Conservation (phyloP, 2,329 filamentous ascomycete genomes). For the Alternaria arbusti region DNA sequence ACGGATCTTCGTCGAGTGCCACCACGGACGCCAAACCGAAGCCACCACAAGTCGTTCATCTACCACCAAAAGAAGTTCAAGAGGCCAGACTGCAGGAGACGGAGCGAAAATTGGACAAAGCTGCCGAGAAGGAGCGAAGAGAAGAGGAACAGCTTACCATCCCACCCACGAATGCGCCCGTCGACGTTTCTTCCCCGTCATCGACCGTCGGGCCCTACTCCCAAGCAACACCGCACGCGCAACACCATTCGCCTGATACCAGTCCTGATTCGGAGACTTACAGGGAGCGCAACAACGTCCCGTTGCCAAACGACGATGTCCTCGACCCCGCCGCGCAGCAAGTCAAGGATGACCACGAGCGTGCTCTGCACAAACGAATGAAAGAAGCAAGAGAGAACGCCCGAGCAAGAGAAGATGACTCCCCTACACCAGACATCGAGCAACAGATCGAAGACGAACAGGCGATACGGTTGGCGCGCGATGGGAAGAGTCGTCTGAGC, state of each 20-base stretch:
- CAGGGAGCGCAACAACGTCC: constrained; percentile 41
- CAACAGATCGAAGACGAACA: constrained; percentile 63
- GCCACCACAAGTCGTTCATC: constrained; percentile 51
- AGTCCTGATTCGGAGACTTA: constrained; percentile 70
- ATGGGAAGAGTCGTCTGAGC: constrained; percentile 37
- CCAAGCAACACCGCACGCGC: constrained; percentile 72
- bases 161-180: constrained; percentile 27
- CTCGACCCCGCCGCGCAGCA: constrained; percentile 47
- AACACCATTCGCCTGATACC: constrained; percentile 73
- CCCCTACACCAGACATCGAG: constrained; percentile 65
- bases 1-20: constrained; percentile 1
- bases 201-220: constrained; percentile 75
- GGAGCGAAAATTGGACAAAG: constrained; percentile 47
- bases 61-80: constrained; percentile 59
- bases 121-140: constrained; percentile 46
- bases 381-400: constrained; percentile 49
- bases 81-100: constrained; percentile 55
- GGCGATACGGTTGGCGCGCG: constrained; percentile 46
- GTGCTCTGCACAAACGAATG: constrained; percentile 58
- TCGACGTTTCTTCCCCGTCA: constrained; percentile 58
- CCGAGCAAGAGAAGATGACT: constrained; percentile 51
- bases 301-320: constrained; percentile 38
- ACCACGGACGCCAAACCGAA: constrained; percentile 20
- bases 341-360: constrained; percentile 62
- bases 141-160: constrained; percentile 45